Percentiles rank a stretch among this genome's conserved stretches.
phyloP scores from a whole-genome alignment of 306 rosid species.

The Ormosia emarginata region DNA sequence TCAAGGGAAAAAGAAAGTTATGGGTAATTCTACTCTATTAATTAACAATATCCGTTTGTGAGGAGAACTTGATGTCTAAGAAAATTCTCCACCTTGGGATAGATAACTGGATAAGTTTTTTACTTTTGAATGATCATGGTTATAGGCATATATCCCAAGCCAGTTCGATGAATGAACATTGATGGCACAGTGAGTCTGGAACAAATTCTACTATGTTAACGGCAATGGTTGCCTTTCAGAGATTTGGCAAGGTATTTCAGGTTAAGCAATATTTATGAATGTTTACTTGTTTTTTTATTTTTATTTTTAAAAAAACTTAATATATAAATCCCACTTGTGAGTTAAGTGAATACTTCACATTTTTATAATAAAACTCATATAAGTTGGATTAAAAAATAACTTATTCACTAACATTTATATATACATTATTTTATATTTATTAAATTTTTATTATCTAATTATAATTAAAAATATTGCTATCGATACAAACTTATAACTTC shows the following conservation, averaged over 20 bases:
- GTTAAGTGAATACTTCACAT: too few relatives aligned
- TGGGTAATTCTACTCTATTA: neutral
- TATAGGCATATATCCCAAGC: constrained; percentile 24
- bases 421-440: too few relatives aligned
- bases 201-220: constrained; percentile 1
- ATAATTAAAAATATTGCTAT: too few relatives aligned
- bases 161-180: constrained; percentile 8
- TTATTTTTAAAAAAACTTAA: too few relatives aligned
- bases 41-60: neutral
- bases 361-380: neutral
- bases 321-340: too few relatives aligned
- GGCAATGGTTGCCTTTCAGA: neutral
- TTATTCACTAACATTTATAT: too few relatives aligned
- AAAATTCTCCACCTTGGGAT: neutral
- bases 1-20: neutral
- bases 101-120: neutral
- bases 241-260: neutral
- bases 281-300: neutral
- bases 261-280: neutral
- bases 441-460: too few relatives aligned
- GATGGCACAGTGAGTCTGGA: neutral
- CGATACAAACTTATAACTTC: too few relatives aligned
- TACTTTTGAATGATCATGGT: constrained; percentile 1
- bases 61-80: neutral
- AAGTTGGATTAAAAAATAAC: neutral